These are phyloP conservation scores for Sphagnum magellanicum DNA, from an alignment of 228 moss, liverwort and hornwort species.

Conservation along the genomic window DNA sequence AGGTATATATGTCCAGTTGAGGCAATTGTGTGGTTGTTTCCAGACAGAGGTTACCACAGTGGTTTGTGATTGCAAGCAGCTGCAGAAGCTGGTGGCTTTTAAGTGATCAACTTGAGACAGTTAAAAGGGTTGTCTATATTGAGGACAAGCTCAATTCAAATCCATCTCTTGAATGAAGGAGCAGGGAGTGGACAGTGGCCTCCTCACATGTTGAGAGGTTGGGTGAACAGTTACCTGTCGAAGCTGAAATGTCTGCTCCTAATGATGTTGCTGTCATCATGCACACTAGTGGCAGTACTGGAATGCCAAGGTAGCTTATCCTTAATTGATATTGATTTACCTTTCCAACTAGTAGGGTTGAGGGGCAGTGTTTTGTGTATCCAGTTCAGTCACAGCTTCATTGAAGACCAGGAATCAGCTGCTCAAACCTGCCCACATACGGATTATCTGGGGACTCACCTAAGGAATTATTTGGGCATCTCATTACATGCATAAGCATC, in stretches of 20 bases:
- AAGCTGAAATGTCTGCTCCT: constrained; percentile 52
- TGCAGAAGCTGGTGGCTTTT: constrained; percentile 53
- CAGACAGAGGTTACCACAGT: constrained; percentile 83
- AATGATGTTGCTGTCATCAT: constrained; percentile 89
- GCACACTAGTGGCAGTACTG: constrained; percentile 98
- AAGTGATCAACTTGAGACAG: constrained; percentile 45
- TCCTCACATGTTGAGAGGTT: constrained; percentile 53
- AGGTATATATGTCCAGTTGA: neutral
- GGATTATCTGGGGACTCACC: no score
- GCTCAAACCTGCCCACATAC: no score
- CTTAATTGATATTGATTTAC: neutral
- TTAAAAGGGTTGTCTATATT: constrained; percentile 77
- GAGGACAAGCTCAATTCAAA: constrained; percentile 52
- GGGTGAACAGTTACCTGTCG: constrained; percentile 54
- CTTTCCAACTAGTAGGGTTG: no score
- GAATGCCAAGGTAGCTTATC: constrained; percentile 63
- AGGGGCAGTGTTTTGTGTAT: no score
- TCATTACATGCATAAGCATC: no score
- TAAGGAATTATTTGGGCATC: no score
- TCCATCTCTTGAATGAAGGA: constrained; percentile 31
- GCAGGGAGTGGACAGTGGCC: constrained; percentile 56
- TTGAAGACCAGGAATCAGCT: no score
- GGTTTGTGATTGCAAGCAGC: constrained; percentile 86
- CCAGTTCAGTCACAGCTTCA: no score
- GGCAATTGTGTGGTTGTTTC: constrained; percentile 9